phyloP scores from a whole-genome alignment of 2,329 filamentous ascomycete genomes.

The Pyrenochaeta sp. region DNA sequence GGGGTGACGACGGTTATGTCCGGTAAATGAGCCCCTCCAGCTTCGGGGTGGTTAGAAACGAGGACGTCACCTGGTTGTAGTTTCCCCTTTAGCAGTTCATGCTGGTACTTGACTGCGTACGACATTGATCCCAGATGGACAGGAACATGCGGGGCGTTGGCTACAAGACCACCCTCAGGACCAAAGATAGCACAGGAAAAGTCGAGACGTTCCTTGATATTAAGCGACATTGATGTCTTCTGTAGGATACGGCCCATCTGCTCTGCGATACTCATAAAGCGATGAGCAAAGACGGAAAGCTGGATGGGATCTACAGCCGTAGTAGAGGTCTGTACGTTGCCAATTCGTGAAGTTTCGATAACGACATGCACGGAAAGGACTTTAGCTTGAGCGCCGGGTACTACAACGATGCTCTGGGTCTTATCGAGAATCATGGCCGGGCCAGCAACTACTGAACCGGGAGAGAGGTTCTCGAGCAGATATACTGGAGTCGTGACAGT shows the following conservation, averaged over 20 bases:
- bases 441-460: conserved; percentile 54
- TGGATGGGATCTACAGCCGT: conserved; percentile 56
- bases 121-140: conserved; percentile 57
- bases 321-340: neutral
- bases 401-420: conserved; percentile 87
- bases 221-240: conserved; percentile 63
- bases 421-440: conserved; percentile 85
- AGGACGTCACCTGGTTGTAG: conserved; percentile 52
- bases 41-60: conserved; percentile 52
- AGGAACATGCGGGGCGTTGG: conserved; percentile 54
- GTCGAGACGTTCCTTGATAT: conserved; percentile 56
- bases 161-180: conserved; percentile 53
- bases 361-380: neutral
- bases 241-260: conserved; percentile 67
- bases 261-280: conserved; percentile 68
- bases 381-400: conserved; percentile 72
- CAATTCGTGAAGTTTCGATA: neutral
- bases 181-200: conserved; percentile 57
- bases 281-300: conserved; percentile 64
- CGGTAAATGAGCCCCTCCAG: conserved; percentile 53
- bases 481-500: neutral
- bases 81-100: conserved; percentile 42
- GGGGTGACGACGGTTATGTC: conserved; percentile 55
- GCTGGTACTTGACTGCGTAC: conserved; percentile 52
- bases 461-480: conserved; percentile 60